Base-by-base conservation (phyloP, 192 early-diverging fungal species). In the Phycomyces blakesleeanus region DNA sequence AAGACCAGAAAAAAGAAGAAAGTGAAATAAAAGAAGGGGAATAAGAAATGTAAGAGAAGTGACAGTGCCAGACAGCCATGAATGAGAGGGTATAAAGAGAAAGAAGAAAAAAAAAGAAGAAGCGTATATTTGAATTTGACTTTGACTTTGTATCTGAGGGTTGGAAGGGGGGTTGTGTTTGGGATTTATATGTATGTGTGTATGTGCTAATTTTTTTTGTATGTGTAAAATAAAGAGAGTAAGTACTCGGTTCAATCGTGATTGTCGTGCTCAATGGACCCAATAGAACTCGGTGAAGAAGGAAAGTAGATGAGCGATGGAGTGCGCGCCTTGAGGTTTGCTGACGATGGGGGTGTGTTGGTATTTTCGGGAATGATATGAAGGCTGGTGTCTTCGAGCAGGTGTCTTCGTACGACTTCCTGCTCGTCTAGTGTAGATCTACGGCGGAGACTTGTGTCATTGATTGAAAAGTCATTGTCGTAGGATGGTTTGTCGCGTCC, bases 221-320 rank as follows among this genome's bases (percentile, higher is more conserved):
- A n/a, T n/a, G n/a, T n/a, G n/a, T n/a, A n/a, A n/a, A n/a, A n/a
- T n/a, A n/a, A n/a, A n/a, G n/a, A n/a, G n/a, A n/a, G n/a, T n/a
- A n/a, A n/a, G n/a, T n/a, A 16, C 22, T 51, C 10, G 39, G 9
- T 51, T 51, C 49, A 51, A 51, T 49, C 49, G 49, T n/a, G 26
- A 39, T 53, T 38, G 12, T 38, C 61, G 2, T 21, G 25, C 20
- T 53, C 51, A 41, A 38, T 34, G 5, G 61, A 63, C 5, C 51
- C 61, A 22, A 27, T 40, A 1, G 61, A 63, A 12, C 51, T 63
- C 22, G 61, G 61, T 1, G 61, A 52, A 10, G 61, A 63, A 42
- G 61, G 61, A 6, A 27, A 34, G 16, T 49, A 63, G 11, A 63
- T 39, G 22, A 63, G 51, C 9, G 61, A 63, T 6, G 61, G 61